Base-by-base conservation (phyloP, 768 basidiomycete genomes). In the Tremella yokohamensis region DNA sequence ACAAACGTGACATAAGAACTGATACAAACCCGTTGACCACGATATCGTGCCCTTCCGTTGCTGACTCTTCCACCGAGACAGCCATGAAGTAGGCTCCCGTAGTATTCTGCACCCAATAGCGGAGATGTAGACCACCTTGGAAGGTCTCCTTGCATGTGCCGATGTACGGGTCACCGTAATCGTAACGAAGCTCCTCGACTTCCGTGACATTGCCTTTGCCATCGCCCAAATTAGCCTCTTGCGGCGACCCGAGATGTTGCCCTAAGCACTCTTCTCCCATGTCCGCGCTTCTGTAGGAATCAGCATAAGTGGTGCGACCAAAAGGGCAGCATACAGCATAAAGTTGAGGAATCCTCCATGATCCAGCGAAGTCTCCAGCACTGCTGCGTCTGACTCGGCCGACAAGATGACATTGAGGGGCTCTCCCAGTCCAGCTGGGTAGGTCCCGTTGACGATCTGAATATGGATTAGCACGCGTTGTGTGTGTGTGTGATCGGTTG, bases 71-170 rank as follows among this genome's bases (percentile, higher is more conserved):
- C 8, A 69, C 54, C 4, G 66, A 68, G 1, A 63, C 62, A 38
- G 71, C 74, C 60, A 75, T 59, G 52, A 75, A 75, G 45, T 64
- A 68, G 22, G 74, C 74, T 26, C 69, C 67, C 3, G 72, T 74
- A 15, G 52, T 90, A 58, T 88, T 81, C 78, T 93, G 91, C 4
- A 81, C 76, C 90, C 90, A 93, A 74, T 91, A 93, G 40, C 91
- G 83, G 71, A 91, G 84, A 71, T 96, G 91, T 69, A 88, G 83
- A 6, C 92, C 92, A 1, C 91, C 91, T 64, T 88, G 71, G 40
- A 93, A 82, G 1, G 89, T 88, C 76, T 96, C 91, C 64, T 82
- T 78, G 76, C 92, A 94, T 0, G 90, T 83, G 0, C 92, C 92
- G n/a, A 92, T 75, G 52, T 84, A 79, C 0, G 85, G 83, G 65